Conservation (phyloP, 2,329 filamentous ascomycete species). For the Clathrospora elynae region DNA sequence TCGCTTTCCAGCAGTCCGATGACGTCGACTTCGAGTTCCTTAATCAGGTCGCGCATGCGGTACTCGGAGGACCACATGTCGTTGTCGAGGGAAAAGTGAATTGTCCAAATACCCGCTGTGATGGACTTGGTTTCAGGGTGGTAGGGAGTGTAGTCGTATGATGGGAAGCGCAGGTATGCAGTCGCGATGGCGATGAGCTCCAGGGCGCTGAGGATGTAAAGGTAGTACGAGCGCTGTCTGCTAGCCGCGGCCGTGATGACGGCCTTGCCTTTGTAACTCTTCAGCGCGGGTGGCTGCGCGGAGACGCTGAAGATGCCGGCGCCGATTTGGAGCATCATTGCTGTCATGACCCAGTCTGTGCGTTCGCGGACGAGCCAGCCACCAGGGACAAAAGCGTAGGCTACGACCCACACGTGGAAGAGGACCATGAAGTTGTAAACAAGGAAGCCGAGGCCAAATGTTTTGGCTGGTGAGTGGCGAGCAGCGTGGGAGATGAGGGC, state of each 20-base stretch:
- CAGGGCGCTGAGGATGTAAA: constrained; percentile 73
- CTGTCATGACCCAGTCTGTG: constrained; percentile 93
- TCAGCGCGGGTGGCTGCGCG: constrained; percentile 55
- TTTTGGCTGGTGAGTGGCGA: constrained; percentile 74
- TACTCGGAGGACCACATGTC: constrained; percentile 98
- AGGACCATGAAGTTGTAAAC: constrained; percentile 92
- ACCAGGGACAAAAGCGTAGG: constrained; percentile 96
- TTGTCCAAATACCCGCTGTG: constrained; percentile 97
- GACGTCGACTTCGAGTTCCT: constrained; percentile 95
- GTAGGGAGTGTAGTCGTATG: constrained; percentile 88
- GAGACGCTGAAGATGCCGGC: constrained; percentile 76
- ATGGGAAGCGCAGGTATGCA: constrained; percentile 89
- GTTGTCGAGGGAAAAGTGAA: constrained; percentile 97
- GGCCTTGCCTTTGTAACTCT: constrained; percentile 53
- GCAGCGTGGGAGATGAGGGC: constrained; percentile 77
- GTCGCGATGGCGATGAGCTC: constrained; percentile 80
- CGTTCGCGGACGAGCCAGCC: constrained; percentile 90
- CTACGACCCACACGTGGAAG: constrained; percentile 99
- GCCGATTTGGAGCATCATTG: constrained; percentile 82
- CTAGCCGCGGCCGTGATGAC: constrained; percentile 54
- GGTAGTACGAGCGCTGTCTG: constrained; percentile 67
- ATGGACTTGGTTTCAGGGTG: constrained; percentile 85
- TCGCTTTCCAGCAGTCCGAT: constrained; percentile 94
- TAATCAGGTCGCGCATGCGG: constrained; percentile 87
- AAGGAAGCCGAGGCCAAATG: constrained; percentile 87